Percentiles rank a stretch among this genome's conserved stretches.
Evolutionary conservation across 371 early-diverging fungal genomes (phyloP).

Genomic region (Apophysomyces trapeziformis): DNA sequence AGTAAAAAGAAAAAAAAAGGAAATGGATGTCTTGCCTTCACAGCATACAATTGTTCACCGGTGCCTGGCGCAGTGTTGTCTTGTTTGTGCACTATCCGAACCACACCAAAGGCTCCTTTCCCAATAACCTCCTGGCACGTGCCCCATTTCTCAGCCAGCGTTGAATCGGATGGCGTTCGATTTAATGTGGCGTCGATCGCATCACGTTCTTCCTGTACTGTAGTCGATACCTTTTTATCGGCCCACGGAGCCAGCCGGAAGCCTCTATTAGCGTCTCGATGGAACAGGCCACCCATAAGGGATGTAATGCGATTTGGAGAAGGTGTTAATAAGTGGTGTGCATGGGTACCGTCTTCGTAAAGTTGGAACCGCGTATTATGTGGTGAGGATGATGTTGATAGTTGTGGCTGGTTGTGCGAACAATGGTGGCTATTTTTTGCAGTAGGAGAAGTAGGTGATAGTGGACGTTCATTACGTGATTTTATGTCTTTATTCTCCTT

Average conservation of each 20-base stretch:
- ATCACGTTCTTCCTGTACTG: constrained; percentile 35
- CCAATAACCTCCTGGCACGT: constrained; percentile 54
- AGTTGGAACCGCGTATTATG: constrained; percentile 34
- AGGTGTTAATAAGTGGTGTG: constrained; percentile 39
- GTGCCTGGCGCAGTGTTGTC: constrained; percentile 31
- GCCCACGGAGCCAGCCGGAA: constrained; percentile 33
- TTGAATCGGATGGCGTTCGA: constrained; percentile 14
- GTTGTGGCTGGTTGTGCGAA: background rate
- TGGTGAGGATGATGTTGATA: too few relatives aligned
- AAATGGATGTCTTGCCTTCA: constrained; percentile 45
- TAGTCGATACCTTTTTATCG: constrained; percentile 30
- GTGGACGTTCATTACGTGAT: background rate
- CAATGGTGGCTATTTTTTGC: background rate
- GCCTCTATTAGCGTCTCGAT: constrained; percentile 13
- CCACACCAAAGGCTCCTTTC: constrained; percentile 56
- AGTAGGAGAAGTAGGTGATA: background rate
- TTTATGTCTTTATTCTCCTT: constrained; percentile 15
- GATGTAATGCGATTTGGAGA: constrained; percentile 38
- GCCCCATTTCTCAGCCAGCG: constrained; percentile 50
- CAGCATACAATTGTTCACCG: constrained; percentile 51
- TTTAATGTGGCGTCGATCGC: constrained; percentile 28
- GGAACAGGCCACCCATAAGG: constrained; percentile 34
- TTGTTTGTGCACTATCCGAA: constrained; percentile 46
- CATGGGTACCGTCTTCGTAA: constrained; percentile 37
- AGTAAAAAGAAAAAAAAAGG: background rate